Evolutionary conservation across 257 asterid species (phyloP).

Genomic region (Galeopsis tetrahit): DNA sequence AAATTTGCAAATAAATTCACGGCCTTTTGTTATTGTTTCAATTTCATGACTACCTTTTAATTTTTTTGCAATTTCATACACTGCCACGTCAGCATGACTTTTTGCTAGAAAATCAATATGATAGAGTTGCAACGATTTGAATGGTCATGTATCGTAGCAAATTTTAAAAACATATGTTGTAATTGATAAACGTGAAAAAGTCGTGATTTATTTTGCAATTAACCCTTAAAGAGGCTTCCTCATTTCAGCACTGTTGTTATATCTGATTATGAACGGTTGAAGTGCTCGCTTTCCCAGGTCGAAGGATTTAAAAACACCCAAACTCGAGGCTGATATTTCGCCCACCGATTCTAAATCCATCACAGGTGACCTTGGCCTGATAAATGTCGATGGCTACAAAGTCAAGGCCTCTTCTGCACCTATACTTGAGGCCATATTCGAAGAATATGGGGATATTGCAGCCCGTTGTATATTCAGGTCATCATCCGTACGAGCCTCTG

Average conservation of each 20-base stretch:
- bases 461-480: constrained; percentile 43
- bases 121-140: too few relatives aligned
- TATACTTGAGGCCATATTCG: constrained; percentile 40
- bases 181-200: too few relatives aligned
- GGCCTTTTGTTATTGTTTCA: too few relatives aligned
- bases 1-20: too few relatives aligned
- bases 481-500: constrained; percentile 37
- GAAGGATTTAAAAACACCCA: not conserved
- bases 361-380: constrained; percentile 16
- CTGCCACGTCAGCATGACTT: too few relatives aligned
- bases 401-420: constrained; percentile 39
- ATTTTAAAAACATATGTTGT: too few relatives aligned
- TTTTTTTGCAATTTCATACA: too few relatives aligned
- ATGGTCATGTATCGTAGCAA: too few relatives aligned
- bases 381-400: constrained; percentile 43
- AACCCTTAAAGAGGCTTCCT: not conserved
- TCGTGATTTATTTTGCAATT: too few relatives aligned
- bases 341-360: constrained; percentile 9
- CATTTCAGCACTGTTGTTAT: not conserved
- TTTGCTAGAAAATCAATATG: too few relatives aligned
- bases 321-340: not conserved
- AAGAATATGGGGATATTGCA: constrained; percentile 48
- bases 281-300: constrained; percentile 3
- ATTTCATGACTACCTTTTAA: too few relatives aligned
- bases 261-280: not conserved